Evolutionary conservation across 2,329 filamentous ascomycete genomes (phyloP).

Genomic region (Penicillium crustosum): DNA sequence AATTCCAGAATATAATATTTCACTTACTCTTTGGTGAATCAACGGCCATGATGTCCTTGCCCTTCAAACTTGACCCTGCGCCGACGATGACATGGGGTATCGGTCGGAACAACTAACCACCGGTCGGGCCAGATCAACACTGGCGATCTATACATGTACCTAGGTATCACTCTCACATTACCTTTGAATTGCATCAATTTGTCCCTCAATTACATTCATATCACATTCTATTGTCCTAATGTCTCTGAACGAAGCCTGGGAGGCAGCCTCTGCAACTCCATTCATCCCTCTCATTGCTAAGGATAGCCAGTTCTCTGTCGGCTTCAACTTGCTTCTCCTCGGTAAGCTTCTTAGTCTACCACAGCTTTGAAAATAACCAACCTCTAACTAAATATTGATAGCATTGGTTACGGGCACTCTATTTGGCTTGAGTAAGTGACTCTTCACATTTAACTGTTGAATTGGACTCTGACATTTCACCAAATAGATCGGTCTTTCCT

Average conservation of each 20-base stretch:
- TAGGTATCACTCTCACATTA: neutral
- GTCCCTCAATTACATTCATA: conserved; percentile 2
- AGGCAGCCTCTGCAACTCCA: conserved; percentile 82
- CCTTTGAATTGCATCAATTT: conserved; percentile 6
- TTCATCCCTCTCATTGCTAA: conserved; percentile 80
- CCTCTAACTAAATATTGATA: conserved; percentile 32
- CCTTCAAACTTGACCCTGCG: neutral
- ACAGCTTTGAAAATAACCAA: conserved; percentile 2
- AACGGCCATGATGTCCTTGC: conserved; percentile 16
- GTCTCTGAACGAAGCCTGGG: conserved; percentile 87
- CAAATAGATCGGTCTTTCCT: conserved; percentile 72
- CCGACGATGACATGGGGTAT: conserved; percentile 12
- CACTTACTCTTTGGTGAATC: conserved; percentile 38
- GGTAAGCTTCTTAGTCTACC: conserved; percentile 47
- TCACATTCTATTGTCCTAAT: conserved; percentile 32
- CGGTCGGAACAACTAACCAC: conserved; percentile 13
- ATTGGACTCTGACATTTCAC: conserved; percentile 8
- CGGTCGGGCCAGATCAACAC: conserved; percentile 25
- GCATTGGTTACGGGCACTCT: conserved; percentile 69
- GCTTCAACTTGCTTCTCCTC: conserved; percentile 70
- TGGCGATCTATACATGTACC: conserved; percentile 6
- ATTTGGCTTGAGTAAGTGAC: conserved; percentile 77
- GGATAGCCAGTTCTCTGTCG: conserved; percentile 78
- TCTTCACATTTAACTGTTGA: neutral
- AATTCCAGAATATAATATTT: neutral